Base-by-base conservation (phyloP, 306 rosid species). In the Acmispon strigosus region DNA sequence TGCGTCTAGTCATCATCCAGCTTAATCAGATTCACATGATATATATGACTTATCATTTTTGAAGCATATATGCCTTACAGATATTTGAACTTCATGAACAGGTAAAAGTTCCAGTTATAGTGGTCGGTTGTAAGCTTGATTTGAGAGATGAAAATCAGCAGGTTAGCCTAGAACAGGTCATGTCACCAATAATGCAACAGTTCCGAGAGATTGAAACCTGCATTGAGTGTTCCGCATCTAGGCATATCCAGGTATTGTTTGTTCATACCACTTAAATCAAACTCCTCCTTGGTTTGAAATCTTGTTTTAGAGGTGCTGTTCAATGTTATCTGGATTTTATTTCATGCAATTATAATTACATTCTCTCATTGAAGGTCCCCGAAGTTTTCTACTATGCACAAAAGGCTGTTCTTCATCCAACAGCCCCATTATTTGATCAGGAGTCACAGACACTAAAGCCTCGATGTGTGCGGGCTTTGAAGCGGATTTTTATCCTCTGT, bases 111-210 rank as follows among this genome's bases (percentile, higher is more conserved):
- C 99, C 99, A 15, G 99, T 95, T 22, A 91, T 95, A 75, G 97
- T 89, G 56, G 99, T 91, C 13, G 99, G 99, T 19, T 95, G 99
- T 76, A 95, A 85, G 84, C 96, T 95, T 68, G 99, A 95, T 82
- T 80, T 91, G 87, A 86, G 99, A 82, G 97, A 89, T 83, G 99
- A 95, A 68, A 85, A 78, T 78, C 96, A 86, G 79, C 96, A 86
- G 69, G 83, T 89, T 80, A 95, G 96, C 91, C 76, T 95, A 75
- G 99, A 95, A 72, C 92, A 83, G 76, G 97, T 89, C 81, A 95
- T 95, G 99, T 89, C 99, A 20, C 99, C 99, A 45, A 91, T 95
- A 77, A 95, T 95, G 99, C 97, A 95, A 79, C 96, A 95, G 63
- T 95, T 95, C 77, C 96, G 96, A 48, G 97, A 95, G 84, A 95